Conservation (phyloP, 768 basidiomycete species). For the Gymnopilus dilepis region DNA sequence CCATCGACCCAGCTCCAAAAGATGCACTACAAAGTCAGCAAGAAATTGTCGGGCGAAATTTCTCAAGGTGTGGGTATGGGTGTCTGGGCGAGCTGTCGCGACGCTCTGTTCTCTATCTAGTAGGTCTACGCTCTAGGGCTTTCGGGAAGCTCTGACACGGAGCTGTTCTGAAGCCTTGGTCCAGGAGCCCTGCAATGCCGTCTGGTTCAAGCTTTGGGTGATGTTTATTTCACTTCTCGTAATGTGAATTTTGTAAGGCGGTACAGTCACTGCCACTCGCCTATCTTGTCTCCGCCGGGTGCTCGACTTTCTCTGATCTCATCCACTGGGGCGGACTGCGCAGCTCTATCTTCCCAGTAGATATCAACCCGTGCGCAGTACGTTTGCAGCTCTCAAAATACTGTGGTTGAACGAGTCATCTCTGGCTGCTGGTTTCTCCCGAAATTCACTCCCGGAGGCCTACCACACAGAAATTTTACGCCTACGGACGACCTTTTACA, state of each 20-base stretch:
- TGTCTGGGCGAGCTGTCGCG: no score
- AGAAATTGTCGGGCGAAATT: no score
- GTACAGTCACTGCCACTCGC: conserved; percentile 9
- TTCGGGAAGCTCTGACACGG: no score
- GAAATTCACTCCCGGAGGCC: no score
- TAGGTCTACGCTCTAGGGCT: no score
- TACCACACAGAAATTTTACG: no score
- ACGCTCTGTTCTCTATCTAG: no score
- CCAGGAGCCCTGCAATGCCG: no score
- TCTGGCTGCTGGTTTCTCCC: background rate
- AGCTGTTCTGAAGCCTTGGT: no score
- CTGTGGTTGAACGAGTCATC: background rate
- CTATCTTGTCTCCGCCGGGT: background rate
- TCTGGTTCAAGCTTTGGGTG: background rate
- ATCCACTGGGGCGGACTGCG: conserved; percentile 2
- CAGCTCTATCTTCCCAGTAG: conserved; percentile 2
- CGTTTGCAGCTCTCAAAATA: background rate
- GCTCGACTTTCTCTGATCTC: background rate
- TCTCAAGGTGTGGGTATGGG: no score
- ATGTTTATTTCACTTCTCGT: background rate
- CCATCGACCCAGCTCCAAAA: no score
- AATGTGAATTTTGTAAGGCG: background rate
- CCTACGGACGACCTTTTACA: background rate
- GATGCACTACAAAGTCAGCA: no score
- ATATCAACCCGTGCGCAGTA: conserved; percentile 1